A percentile compares a stretch with the other conserved stretches of the same genome.
phyloP scores from a whole-genome alignment of 768 basidiomycete genomes.

The Calocera cornea region DNA sequence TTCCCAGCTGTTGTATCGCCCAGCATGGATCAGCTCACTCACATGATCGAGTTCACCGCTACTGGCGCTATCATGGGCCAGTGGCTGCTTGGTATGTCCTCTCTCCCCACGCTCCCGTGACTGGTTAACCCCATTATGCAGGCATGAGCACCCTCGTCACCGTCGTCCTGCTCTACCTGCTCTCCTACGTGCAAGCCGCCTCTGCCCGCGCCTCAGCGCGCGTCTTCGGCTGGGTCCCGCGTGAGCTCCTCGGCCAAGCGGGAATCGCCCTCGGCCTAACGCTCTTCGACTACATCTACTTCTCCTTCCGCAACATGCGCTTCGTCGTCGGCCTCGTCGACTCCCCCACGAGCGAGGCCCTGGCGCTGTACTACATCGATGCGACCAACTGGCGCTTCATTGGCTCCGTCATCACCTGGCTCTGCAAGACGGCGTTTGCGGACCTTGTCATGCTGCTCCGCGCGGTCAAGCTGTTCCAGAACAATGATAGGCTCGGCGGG shows the following conservation, averaged over 20 bases:
- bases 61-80: not conserved
- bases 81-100: not conserved
- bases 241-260: not conserved
- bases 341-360: not conserved
- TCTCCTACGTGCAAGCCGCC: not conserved
- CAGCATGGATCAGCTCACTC: not conserved
- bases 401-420: not conserved
- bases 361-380: not conserved
- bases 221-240: not conserved
- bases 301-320: not conserved
- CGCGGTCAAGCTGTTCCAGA: not conserved
- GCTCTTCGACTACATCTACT: not conserved
- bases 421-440: not conserved
- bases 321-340: not conserved
- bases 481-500: not conserved
- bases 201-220: not conserved
- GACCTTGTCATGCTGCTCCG: not conserved
- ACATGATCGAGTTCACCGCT: not conserved
- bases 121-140: too few relatives aligned
- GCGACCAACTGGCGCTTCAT: constrained; percentile 1
- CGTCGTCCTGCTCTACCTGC: not conserved
- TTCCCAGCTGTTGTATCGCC: not conserved
- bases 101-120: too few relatives aligned
- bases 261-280: not conserved
- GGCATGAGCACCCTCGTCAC: not conserved